phyloP scores from a whole-genome alignment of 73 alveolate species.

The Paramecium primaurelia region DNA sequence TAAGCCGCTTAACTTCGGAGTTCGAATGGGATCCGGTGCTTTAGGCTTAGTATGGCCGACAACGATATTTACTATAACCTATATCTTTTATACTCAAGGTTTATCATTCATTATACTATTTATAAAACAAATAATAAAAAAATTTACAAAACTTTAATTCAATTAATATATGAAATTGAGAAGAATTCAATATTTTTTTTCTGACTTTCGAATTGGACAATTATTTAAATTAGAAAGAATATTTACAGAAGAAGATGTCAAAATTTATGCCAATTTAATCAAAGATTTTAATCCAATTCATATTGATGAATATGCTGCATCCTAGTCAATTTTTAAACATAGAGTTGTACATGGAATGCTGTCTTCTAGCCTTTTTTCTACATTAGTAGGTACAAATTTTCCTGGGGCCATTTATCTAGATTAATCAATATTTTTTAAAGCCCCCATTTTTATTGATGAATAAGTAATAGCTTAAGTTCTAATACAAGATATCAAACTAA shows the following conservation, averaged over 20 bases:
- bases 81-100: neutral
- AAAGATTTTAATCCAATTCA: neutral
- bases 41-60: conserved; percentile 99
- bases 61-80: conserved; percentile 54
- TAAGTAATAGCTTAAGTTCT: neutral
- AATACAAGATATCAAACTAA: neutral
- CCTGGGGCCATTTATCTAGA: conserved; percentile 4
- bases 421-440: neutral
- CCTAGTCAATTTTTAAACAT: neutral
- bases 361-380: neutral
- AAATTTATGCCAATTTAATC: neutral
- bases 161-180: neutral
- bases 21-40: conserved; percentile 99
- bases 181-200: neutral
- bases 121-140: too few relatives aligned
- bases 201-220: neutral
- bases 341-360: neutral
- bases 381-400: neutral
- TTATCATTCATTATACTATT: neutral
- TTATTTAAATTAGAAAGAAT: neutral
- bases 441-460: neutral
- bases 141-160: too few relatives aligned
- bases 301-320: neutral
- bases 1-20: conserved; percentile 99
- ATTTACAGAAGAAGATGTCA: neutral